phyloP scores from a whole-genome alignment of 352 stramenopile genomes.

The Phytophthora sp. region DNA sequence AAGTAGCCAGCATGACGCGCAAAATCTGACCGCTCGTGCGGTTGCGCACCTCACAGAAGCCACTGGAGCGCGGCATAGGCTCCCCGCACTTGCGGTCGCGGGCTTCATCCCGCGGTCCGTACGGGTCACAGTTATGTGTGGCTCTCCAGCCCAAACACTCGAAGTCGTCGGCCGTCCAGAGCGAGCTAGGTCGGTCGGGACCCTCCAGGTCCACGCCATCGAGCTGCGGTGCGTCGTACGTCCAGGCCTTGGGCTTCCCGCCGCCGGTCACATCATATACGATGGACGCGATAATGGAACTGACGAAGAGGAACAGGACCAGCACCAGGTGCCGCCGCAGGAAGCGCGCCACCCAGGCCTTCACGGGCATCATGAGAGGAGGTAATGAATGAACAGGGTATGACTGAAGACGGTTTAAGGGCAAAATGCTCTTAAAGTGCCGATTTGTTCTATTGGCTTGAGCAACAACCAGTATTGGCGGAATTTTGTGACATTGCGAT shows the following conservation, averaged over 20 bases:
- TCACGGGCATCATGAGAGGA: slow-evolving; percentile 24
- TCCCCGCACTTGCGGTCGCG: slow-evolving; percentile 56
- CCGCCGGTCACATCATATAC: slow-evolving; percentile 68
- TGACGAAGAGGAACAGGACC: slow-evolving; percentile 39
- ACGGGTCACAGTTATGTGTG: slow-evolving; percentile 69
- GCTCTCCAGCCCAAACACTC: slow-evolving; percentile 79
- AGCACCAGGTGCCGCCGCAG: slow-evolving; percentile 53
- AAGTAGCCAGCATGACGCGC: slow-evolving; percentile 76
- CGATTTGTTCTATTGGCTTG: no score
- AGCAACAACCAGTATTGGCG: no score
- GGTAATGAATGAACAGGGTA: no score
- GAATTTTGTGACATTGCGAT: no score
- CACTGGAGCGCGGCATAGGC: slow-evolving; percentile 51
- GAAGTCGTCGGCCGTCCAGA: slow-evolving; percentile 69
- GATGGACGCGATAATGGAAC: slow-evolving; percentile 51
- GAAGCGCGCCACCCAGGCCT: slow-evolving; percentile 38
- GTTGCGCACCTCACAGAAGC: slow-evolving; percentile 80
- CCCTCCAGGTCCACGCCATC: slow-evolving; percentile 51
- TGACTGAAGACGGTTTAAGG: no score
- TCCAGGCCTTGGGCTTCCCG: slow-evolving; percentile 46
- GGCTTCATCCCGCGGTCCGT: slow-evolving; percentile 48
- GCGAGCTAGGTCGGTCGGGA: slow-evolving; percentile 28
- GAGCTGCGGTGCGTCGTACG: slow-evolving; percentile 48
- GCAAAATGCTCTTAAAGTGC: no score
- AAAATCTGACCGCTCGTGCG: slow-evolving; percentile 55